Conservation (phyloP, 1,139 yeast species). For the Saccharomyces hybrid region DNA sequence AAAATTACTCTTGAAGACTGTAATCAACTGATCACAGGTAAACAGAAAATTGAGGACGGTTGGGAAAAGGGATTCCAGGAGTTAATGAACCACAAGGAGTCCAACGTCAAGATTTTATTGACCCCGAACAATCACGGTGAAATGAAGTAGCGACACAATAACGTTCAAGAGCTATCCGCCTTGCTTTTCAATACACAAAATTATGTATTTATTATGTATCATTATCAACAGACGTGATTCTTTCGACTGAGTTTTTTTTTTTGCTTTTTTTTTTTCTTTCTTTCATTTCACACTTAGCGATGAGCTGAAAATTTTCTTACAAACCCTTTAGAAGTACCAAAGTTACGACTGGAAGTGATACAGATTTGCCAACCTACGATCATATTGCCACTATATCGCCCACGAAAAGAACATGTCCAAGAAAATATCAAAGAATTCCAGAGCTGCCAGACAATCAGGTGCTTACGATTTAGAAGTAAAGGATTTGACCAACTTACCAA, state of each 20-base stretch:
- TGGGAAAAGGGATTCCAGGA: slow-evolving; percentile 40
- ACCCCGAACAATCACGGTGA: slow-evolving; percentile 24
- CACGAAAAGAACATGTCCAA: slow-evolving; percentile 22
- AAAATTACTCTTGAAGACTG: slow-evolving; percentile 36
- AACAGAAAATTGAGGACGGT: slow-evolving; percentile 37
- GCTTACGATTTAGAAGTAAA: slow-evolving; percentile 42
- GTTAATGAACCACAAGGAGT: slow-evolving; percentile 38
- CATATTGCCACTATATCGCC: background rate
- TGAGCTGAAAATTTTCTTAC: background rate
- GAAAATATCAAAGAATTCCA: slow-evolving; percentile 56
- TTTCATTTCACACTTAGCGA: background rate
- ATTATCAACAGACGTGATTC: background rate
- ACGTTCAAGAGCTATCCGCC: background rate
- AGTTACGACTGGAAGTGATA: background rate
- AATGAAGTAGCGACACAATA: slow-evolving; percentile 3
- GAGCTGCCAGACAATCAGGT: slow-evolving; percentile 70
- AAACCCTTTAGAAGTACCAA: background rate
- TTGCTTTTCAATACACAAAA: background rate
- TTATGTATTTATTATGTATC: background rate
- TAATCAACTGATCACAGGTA: slow-evolving; percentile 38
- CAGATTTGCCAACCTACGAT: too few species aligned
- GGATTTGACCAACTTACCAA: slow-evolving; percentile 45
- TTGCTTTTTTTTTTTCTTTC: background rate
- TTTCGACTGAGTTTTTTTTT: background rate
- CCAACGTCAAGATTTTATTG: slow-evolving; percentile 40